A percentile compares a stretch with the other conserved stretches of the same genome.
Evolutionary conservation across 805 yeast species (phyloP).

Genomic region (Kluyveromyces lactis): DNA sequence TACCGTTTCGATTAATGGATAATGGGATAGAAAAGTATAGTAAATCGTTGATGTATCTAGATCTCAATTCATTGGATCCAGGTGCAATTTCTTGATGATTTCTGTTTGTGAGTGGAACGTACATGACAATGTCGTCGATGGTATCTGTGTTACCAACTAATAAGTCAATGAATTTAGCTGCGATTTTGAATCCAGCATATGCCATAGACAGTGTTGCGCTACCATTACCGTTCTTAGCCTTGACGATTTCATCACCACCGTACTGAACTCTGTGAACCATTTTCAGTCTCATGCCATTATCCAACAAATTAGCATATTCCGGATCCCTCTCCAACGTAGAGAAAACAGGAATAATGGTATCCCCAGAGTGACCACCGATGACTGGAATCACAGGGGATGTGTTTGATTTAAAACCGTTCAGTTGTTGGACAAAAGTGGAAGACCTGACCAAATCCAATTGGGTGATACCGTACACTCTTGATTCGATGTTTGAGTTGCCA

Average conservation of each 20-base stretch:
- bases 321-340: constrained; percentile 34
- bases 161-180: constrained; percentile 37
- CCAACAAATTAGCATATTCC: constrained; percentile 8
- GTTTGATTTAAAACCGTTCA: constrained; percentile 39
- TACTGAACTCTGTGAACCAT: constrained; percentile 86
- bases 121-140: constrained; percentile 41
- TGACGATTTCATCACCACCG: constrained; percentile 95
- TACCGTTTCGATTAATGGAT: constrained; percentile 44
- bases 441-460: constrained; percentile 75
- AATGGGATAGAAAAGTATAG: constrained; percentile 60
- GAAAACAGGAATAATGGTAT: constrained; percentile 83
- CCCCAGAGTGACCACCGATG: constrained; percentile 93
- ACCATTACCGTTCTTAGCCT: constrained; percentile 91
- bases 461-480: constrained; percentile 78
- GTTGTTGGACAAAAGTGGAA: constrained; percentile 67
- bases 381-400: constrained; percentile 54
- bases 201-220: constrained; percentile 97
- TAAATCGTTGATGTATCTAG: constrained; percentile 11
- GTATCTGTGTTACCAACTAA: constrained; percentile 27
- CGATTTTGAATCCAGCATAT: constrained; percentile 79
- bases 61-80: constrained; percentile 15
- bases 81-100: constrained; percentile 35
- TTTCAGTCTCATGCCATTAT: constrained; percentile 37
- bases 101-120: constrained; percentile 41
- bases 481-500: constrained; percentile 56